phyloP scores from a whole-genome alignment of 108 stramenopile species.

The Pseudonitzschia multiseries region DNA sequence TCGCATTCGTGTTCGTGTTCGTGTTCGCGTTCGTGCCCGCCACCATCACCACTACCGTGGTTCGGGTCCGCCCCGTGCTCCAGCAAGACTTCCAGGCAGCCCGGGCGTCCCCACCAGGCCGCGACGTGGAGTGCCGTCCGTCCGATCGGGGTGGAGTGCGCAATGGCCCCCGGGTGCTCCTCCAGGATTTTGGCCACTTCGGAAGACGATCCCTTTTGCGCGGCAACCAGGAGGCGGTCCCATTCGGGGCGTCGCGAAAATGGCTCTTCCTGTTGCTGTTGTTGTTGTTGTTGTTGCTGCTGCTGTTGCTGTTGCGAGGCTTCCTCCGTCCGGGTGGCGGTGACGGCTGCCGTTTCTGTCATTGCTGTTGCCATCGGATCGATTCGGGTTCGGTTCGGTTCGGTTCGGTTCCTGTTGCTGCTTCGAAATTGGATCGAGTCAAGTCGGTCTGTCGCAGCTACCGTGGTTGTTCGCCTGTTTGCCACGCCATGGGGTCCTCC shows the following conservation, averaged over 20 bases:
- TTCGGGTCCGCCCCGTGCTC: constrained; percentile 51
- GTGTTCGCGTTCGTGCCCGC: no score
- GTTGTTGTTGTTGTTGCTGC: neutral
- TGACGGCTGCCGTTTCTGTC: no score
- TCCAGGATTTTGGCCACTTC: constrained; percentile 45
- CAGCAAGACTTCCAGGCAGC: constrained; percentile 50
- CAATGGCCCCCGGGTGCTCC: constrained; percentile 39
- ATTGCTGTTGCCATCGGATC: no score
- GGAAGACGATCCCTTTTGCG: constrained; percentile 56
- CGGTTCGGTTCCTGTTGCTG: no score
- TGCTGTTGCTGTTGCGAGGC: neutral
- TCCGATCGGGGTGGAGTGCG: constrained; percentile 65
- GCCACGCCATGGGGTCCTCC: no score
- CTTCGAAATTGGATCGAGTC: no score
- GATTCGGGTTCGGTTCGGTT: no score
- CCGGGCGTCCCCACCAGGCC: constrained; percentile 58
- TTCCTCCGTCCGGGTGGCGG: no score
- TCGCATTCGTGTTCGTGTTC: no score
- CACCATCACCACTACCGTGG: neutral
- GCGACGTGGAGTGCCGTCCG: constrained; percentile 79
- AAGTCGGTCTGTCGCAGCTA: no score
- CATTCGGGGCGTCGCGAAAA: constrained; percentile 41
- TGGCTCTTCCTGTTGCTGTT: neutral
- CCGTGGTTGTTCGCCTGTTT: no score
- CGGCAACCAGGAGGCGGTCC: constrained; percentile 59